Percentiles rank a stretch among this genome's conserved stretches.
Evolutionary conservation across 2,329 filamentous ascomycete genomes (phyloP).

Genomic region (Fusarium stilboides): DNA sequence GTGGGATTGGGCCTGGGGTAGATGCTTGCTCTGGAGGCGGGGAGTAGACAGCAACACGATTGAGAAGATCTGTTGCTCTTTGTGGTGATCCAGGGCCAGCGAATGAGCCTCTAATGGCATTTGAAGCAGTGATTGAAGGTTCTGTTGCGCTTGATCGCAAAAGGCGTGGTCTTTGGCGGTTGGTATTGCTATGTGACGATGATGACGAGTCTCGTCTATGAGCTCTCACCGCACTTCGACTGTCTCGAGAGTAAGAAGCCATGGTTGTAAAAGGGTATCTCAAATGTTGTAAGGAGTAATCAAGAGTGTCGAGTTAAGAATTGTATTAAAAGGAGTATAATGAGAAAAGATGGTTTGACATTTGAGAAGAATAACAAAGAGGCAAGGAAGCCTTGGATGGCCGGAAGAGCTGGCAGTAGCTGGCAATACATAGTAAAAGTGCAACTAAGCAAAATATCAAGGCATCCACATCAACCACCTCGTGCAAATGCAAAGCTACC

Average conservation of each 20-base stretch:
- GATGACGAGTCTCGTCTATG: conserved; percentile 50
- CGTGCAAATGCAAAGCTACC: conserved; percentile 37
- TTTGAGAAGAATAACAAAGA: conserved; percentile 33
- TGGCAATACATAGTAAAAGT: conserved; percentile 39
- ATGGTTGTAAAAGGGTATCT: conserved; percentile 29
- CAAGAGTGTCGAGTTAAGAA: conserved; percentile 4
- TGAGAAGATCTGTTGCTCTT: conserved; percentile 69
- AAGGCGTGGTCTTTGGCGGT: conserved; percentile 66
- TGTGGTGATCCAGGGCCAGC: conserved; percentile 64
- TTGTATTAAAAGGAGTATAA: conserved; percentile 27
- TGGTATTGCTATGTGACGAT: conserved; percentile 44
- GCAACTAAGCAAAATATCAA: conserved; percentile 32
- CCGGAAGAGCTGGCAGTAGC: conserved; percentile 36
- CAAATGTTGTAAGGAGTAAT: conserved; percentile 1
- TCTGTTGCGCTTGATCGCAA: conserved; percentile 70
- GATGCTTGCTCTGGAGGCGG: conserved; percentile 43
- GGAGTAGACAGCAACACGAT: conserved; percentile 66
- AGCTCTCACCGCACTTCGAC: conserved; percentile 46
- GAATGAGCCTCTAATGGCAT: conserved; percentile 66
- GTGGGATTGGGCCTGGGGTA: conserved; percentile 37
- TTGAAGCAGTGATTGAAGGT: conserved; percentile 71
- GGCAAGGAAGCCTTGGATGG: conserved; percentile 22
- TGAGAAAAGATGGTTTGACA: conserved; percentile 33
- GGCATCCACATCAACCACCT: conserved; percentile 43
- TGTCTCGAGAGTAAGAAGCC: conserved; percentile 49